Conservation (phyloP, 331 rosid species). For the Quercus phellos region DNA sequence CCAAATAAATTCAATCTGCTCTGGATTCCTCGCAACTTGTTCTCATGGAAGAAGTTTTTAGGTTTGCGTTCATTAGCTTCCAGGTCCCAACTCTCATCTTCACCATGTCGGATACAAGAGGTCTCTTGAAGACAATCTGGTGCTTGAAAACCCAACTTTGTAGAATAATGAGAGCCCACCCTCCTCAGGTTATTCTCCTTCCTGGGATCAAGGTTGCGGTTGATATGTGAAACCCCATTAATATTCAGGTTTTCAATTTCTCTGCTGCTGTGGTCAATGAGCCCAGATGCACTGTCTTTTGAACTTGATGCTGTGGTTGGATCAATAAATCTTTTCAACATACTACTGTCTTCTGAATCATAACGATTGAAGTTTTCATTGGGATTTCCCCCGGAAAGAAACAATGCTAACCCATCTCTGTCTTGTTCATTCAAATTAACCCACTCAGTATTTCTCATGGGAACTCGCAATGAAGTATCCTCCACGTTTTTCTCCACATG, state of each 20-base stretch:
- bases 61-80: conserved; percentile 29
- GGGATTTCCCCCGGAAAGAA: conserved; percentile 34
- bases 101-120: conserved; percentile 16
- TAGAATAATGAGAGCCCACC: conserved; percentile 7
- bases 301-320: conserved; percentile 16
- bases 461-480: conserved; percentile 17
- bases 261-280: conserved; percentile 2
- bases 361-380: background rate
- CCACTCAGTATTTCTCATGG: conserved; percentile 21
- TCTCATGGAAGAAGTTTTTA: conserved; percentile 12
- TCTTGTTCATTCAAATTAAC: conserved; percentile 34
- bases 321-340: conserved; percentile 30
- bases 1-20: conserved; percentile 14
- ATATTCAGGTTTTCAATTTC: conserved; percentile 18
- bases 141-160: conserved; percentile 14
- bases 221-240: conserved; percentile 15
- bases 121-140: conserved; percentile 12
- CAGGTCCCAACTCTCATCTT: conserved; percentile 26
- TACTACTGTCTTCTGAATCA: conserved; percentile 16
- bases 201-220: background rate
- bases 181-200: conserved; percentile 17
- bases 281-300: conserved; percentile 13
- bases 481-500: conserved; percentile 28
- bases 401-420: conserved; percentile 34
- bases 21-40: conserved; percentile 14